Base-by-base conservation (phyloP, 208 protist genomes). In the Herpetomonas tarakana region DNA sequence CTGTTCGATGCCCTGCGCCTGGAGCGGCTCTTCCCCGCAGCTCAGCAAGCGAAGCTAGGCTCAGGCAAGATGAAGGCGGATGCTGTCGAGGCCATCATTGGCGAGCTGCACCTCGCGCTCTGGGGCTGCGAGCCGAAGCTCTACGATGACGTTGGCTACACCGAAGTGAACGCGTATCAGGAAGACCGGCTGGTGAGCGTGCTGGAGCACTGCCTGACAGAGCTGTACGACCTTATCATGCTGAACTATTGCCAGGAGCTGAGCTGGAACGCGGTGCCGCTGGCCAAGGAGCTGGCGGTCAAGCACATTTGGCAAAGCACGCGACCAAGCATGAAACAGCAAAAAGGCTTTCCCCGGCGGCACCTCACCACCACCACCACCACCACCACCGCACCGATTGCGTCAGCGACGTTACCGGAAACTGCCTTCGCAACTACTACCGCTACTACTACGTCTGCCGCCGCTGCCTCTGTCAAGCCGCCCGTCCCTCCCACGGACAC, bases 201-300 rank as follows among this genome's bases (percentile, higher is more conserved):
- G 3, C 61, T 87, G 22, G 70, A 92, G 46, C 88, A 94, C 74
- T 94, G 88, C 58, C 66, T 92, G 16, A 87, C 78, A n/a, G 88
- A 94, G 68, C 71, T 94, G 22, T 92, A 92, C 49, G 88, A 94
- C 60, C 71, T 94, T 6, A 72, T 94, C 28, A 60, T 92, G 31
- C 71, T 94, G 21, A 66, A 74, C 30, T 76, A 84, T 30, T 64
- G 72, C 0, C 72, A 74, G n/a, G 73, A 81, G 54, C 52, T 92
- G 21, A 71, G 70, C 63, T 25, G 31, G 0, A 71, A 65, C 1
- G 83, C 79, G 11, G 22, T 94, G 1, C 85, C 88, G 2, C 69
- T 94, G 29, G 88, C 85, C 2, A 90, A 92, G 70, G 76, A 89
- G 49, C 66, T 94, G n/a, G 88, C 80, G 3, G 76, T 76, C 14